Conservation (phyloP, 148 eudicot genomes). For the Vaccinium macrocarpon region DNA sequence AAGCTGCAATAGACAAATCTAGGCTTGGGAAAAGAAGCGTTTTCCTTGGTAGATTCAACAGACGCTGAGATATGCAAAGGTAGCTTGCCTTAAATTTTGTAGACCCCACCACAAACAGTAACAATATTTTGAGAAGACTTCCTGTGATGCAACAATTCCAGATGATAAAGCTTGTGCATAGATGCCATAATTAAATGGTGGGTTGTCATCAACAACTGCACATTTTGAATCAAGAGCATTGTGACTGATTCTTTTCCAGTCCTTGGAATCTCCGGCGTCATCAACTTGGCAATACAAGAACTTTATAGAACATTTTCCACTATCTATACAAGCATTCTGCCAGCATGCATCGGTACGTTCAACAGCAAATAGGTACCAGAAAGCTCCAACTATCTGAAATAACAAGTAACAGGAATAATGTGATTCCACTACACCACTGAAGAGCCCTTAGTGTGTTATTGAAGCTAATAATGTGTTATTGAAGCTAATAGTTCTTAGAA, state of each 20-base stretch:
- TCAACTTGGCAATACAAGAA: conserved; percentile 45
- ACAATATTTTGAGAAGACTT: conserved; percentile 51
- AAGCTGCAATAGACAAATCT: neutral
- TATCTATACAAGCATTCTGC: conserved; percentile 38
- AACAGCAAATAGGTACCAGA: conserved; percentile 65
- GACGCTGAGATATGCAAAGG: neutral
- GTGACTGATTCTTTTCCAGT: conserved; percentile 35
- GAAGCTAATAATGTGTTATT: neutral
- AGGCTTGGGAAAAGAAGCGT: neutral
- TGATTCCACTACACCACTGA: neutral
- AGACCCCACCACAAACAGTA: conserved; percentile 78
- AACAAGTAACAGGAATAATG: neutral
- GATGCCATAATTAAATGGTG: conserved; percentile 53
- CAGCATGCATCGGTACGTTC: conserved; percentile 59
- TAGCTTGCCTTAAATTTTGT: conserved; percentile 55
- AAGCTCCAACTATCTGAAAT: conserved; percentile 57
- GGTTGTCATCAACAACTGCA: conserved; percentile 19
- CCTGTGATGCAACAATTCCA: conserved; percentile 35
- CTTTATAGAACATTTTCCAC: conserved; percentile 24
- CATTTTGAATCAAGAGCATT: conserved; percentile 31
- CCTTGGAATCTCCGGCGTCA: conserved; percentile 18
- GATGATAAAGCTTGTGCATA: conserved; percentile 42
- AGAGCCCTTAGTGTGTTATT: neutral
- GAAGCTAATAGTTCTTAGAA: neutral
- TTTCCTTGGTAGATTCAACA: neutral